phyloP scores from a whole-genome alignment of 1,284 basidiomycete genomes.

The Ganoderma resinaceum region DNA sequence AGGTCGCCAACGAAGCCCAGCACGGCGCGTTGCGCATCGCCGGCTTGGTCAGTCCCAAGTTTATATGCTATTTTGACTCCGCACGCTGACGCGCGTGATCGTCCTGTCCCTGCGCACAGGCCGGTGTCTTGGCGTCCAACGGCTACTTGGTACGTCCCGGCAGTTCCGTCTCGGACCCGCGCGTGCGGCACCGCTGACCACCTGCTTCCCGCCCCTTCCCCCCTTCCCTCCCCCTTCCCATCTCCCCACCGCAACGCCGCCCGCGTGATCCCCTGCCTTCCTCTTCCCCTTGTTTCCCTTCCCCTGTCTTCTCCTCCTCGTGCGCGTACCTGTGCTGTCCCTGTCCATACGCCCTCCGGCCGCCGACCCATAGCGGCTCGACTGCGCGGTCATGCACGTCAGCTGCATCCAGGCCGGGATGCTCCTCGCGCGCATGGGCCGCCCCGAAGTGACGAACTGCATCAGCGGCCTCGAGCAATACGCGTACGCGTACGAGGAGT shows the following conservation, averaged over 20 bases:
- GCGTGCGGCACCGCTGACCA: conserved; percentile 13
- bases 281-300: neutral
- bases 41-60: conserved; percentile 66
- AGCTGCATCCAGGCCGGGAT: conserved; percentile 84
- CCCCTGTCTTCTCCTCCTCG: neutral
- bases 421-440: conserved; percentile 81
- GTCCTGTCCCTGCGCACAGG: conserved; percentile 44
- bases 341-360: neutral
- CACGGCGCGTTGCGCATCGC: conserved; percentile 88
- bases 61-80: conserved; percentile 5
- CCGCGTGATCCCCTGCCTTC: conserved; percentile 6
- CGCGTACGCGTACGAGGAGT: conserved; percentile 85
- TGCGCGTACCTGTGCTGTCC: neutral
- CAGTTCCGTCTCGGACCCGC: conserved; percentile 17
- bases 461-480: conserved; percentile 89
- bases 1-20: conserved; percentile 81
- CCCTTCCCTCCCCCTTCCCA: neutral
- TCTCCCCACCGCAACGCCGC: neutral
- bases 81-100: neutral
- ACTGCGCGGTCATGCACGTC: conserved; percentile 86
- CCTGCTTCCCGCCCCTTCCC: neutral
- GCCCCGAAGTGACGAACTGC: conserved; percentile 83
- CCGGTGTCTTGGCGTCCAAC: conserved; percentile 82
- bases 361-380: conserved; percentile 59
- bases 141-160: conserved; percentile 71